These are phyloP conservation scores for Iberis pinnata DNA, from an alignment of 345 rosid species.

Conservation along the genomic window DNA sequence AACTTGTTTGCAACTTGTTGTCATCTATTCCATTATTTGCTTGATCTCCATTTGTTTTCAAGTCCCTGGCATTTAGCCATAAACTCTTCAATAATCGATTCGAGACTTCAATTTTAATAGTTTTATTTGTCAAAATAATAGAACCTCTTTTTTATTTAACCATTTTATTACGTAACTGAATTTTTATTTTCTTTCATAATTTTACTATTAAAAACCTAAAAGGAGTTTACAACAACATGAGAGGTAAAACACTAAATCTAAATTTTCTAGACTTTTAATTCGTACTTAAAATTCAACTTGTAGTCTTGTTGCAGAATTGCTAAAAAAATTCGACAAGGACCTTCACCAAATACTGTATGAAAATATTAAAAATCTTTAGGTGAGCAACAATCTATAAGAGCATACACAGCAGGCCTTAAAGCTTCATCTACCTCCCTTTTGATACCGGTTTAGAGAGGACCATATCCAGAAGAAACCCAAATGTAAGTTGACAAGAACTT, in stretches of 20 bases:
- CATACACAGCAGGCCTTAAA: constrained; percentile 78
- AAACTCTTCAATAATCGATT: no score
- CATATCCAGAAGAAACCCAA: constrained; percentile 65
- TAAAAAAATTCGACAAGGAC: constrained; percentile 79
- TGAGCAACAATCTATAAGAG: constrained; percentile 78
- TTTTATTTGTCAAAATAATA: no score
- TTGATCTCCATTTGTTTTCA: no score
- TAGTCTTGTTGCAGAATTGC: constrained; percentile 68
- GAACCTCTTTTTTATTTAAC: no score
- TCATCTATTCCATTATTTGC: no score
- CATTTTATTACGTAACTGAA: no score
- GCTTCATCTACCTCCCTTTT: constrained; percentile 91
- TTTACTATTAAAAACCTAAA: no score
- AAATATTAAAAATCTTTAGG: constrained; percentile 76
- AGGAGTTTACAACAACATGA: no score
- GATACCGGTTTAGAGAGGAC: constrained; percentile 71
- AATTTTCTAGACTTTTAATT: constrained; percentile 68
- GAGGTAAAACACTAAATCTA: neutral
- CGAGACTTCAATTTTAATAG: no score
- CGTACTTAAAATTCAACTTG: constrained; percentile 67
- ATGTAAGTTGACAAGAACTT: constrained; percentile 71
- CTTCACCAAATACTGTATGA: constrained; percentile 84
- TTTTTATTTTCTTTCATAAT: no score
- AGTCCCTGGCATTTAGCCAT: no score
- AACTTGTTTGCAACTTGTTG: no score